phyloP scores from a whole-genome alignment of 2,329 filamentous ascomycete genomes.

The Lecanicillium sp. region DNA sequence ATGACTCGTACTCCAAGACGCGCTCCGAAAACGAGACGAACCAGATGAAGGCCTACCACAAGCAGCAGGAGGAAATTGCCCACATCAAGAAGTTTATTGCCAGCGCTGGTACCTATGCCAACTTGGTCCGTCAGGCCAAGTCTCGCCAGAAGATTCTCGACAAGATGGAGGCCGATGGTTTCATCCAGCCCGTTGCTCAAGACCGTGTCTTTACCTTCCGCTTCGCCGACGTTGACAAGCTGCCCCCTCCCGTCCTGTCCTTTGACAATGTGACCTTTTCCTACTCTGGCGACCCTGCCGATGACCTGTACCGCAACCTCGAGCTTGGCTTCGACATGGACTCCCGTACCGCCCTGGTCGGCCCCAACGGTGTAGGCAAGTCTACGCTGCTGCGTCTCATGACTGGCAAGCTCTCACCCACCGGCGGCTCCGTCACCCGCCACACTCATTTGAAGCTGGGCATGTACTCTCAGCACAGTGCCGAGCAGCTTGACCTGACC shows the following conservation, averaged over 20 bases:
- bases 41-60: slow-evolving; percentile 97
- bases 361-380: slow-evolving; percentile 98
- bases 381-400: slow-evolving; percentile 93
- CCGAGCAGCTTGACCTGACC: slow-evolving; percentile 95
- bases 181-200: slow-evolving; percentile 80
- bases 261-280: slow-evolving; percentile 98
- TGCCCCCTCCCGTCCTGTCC: slow-evolving; percentile 92
- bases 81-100: slow-evolving; percentile 99
- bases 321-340: slow-evolving; percentile 99
- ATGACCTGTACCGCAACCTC: slow-evolving; percentile 92
- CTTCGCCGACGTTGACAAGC: slow-evolving; percentile 97
- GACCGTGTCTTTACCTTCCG: slow-evolving; percentile 95
- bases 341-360: slow-evolving; percentile 91
- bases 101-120: slow-evolving; percentile 98
- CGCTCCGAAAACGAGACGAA: slow-evolving; percentile 90
- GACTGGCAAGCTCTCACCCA: slow-evolving; percentile 89
- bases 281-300: slow-evolving; percentile 81
- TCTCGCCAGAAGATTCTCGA: slow-evolving; percentile 99
- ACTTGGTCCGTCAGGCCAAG: slow-evolving; percentile 97
- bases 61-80: slow-evolving; percentile 97
- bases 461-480: slow-evolving; percentile 96
- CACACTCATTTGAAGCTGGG: slow-evolving; percentile 99
- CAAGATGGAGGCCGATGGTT: slow-evolving; percentile 99
- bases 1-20: slow-evolving; percentile 96
- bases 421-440: slow-evolving; percentile 69